phyloP scores from a whole-genome alignment of 139 green algal species.

The Penium margaritaceum region DNA sequence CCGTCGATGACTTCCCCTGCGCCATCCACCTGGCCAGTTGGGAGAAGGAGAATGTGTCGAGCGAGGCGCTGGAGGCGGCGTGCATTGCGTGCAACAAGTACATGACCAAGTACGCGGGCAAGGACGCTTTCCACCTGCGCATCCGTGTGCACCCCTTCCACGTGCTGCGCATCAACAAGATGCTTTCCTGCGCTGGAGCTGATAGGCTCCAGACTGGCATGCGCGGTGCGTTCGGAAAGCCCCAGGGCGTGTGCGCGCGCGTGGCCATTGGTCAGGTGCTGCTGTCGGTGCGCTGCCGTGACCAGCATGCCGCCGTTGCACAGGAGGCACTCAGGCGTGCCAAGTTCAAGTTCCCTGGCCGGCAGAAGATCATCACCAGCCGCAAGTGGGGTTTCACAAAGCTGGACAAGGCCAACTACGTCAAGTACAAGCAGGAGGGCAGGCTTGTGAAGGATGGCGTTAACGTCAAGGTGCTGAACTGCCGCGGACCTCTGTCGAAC shows the following conservation, averaged over 20 bases:
- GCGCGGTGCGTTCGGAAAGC: constrained; percentile 96
- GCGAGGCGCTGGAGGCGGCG: constrained; percentile 87
- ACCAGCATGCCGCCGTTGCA: constrained; percentile 69
- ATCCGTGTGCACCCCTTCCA: constrained; percentile 97
- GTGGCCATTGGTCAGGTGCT: constrained; percentile 96
- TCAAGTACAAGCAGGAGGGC: constrained; percentile 84
- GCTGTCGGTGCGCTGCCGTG: constrained; percentile 90
- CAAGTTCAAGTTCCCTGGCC: constrained; percentile 99
- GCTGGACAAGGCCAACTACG: constrained; percentile 78
- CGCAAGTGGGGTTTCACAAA: constrained; percentile 97
- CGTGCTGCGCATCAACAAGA: constrained; percentile 99
- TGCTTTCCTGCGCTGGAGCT: constrained; percentile 97
- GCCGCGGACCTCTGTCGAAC: too few relatives aligned
- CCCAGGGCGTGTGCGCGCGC: constrained; percentile 76
- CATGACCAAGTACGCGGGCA: constrained; percentile 94
- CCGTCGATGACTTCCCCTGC: constrained; percentile 86
- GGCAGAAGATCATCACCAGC: constrained; percentile 92
- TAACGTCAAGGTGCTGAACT: constrained; percentile 68
- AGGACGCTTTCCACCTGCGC: constrained; percentile 96
- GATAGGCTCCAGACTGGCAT: constrained; percentile 99
- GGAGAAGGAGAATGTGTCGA: constrained; percentile 86
- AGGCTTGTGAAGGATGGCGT: constrained; percentile 77
- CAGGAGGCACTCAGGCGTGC: constrained; percentile 89
- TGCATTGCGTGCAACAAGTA: constrained; percentile 99
- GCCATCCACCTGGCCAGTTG: constrained; percentile 87